A percentile compares a stretch with the other conserved stretches of the same genome.
phyloP scores from a whole-genome alignment of 176 grass and related monocot species.

The Rhynchospora breviuscula region DNA sequence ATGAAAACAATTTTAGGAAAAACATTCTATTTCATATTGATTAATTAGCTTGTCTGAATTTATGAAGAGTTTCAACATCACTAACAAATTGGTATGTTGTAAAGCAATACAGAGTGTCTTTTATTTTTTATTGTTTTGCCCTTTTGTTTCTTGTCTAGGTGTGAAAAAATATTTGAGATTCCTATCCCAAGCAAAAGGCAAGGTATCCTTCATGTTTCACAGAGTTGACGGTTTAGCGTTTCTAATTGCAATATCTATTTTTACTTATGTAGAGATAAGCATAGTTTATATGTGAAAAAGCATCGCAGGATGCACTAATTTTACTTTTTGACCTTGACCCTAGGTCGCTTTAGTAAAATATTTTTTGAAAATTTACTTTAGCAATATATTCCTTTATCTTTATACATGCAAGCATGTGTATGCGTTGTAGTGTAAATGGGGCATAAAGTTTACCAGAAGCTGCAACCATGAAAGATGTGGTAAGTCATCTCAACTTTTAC shows the following conservation, averaged over 20 bases:
- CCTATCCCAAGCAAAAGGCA: not conserved
- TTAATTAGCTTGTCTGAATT: too few relatives aligned
- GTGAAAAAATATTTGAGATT: not conserved
- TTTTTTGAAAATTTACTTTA: not conserved
- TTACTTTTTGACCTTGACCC: not conserved
- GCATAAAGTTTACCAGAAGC: not conserved
- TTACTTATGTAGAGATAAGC: too few relatives aligned
- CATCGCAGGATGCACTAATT: not conserved
- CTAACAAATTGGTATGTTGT: too few relatives aligned
- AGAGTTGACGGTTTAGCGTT: not conserved
- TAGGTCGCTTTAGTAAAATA: not conserved
- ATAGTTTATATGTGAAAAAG: not conserved
- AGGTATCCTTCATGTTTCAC: not conserved
- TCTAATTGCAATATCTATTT: not conserved
- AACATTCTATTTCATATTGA: not conserved
- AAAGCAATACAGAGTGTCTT: not conserved
- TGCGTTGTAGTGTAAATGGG: not conserved
- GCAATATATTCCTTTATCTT: not conserved
- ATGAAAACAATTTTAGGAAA: not conserved
- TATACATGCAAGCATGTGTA: not conserved
- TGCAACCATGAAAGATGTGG: not conserved
- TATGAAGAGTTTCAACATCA: too few relatives aligned
- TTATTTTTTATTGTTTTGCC: not conserved
- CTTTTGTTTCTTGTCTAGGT: not conserved
- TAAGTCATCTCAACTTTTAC: slow-evolving; percentile 2